Evolutionary conservation across 495 filamentous ascomycete species (phyloP).

Genomic region (Schizothecium vesticola): DNA sequence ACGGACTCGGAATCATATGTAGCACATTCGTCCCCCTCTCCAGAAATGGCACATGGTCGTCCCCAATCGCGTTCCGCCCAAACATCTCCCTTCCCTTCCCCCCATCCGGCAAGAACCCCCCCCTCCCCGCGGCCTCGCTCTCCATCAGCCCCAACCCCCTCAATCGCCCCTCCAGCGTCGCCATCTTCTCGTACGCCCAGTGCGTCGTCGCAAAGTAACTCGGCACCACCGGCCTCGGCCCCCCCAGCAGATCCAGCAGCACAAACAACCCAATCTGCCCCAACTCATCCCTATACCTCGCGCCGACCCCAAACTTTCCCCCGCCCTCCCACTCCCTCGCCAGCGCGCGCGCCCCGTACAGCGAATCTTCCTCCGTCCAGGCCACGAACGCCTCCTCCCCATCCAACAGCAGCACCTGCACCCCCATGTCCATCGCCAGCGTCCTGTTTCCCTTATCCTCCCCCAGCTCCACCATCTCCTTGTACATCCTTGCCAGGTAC

Average conservation of each 20-base stretch:
- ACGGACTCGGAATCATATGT: constrained; percentile 75
- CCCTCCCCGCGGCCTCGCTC: constrained; percentile 17
- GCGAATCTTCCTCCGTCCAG: constrained; percentile 70
- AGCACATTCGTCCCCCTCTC: constrained; percentile 70
- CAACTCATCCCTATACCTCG: constrained; percentile 63
- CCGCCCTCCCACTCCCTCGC: constrained; percentile 67
- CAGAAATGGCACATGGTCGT: constrained; percentile 87
- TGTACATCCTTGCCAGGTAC: constrained; percentile 35
- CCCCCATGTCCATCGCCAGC: constrained; percentile 48
- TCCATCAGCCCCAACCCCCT: constrained; percentile 42
- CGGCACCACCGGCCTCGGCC: constrained; percentile 58
- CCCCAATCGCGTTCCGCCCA: constrained; percentile 45
- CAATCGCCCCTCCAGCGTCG: constrained; percentile 61
- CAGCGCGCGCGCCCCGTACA: constrained; percentile 77
- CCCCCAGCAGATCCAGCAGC: constrained; percentile 80
- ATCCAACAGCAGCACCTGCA: constrained; percentile 83
- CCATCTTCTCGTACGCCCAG: constrained; percentile 78
- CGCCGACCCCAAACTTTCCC: constrained; percentile 59
- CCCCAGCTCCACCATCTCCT: constrained; percentile 31
- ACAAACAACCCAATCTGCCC: constrained; percentile 77
- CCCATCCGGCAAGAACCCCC: constrained; percentile 44
- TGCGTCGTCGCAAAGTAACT: constrained; percentile 82
- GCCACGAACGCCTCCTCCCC: constrained; percentile 81
- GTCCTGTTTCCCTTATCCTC: constrained; percentile 21
- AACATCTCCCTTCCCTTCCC: constrained; percentile 49